Conservation (phyloP, 495 filamentous ascomycete species). For the Glarea lozoyensis region DNA sequence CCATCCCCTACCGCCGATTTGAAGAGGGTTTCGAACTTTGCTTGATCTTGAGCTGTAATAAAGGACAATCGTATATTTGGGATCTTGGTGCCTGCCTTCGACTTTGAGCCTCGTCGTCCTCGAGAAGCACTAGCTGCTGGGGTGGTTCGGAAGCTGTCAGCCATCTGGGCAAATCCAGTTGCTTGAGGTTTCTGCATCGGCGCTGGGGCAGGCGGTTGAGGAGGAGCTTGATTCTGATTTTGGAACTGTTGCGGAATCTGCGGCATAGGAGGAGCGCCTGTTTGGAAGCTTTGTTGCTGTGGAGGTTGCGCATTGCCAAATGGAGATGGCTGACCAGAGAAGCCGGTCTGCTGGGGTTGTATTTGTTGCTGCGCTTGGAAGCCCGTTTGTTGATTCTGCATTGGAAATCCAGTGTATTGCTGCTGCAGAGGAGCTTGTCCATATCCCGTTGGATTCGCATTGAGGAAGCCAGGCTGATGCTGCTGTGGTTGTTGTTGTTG, state of each 20-base stretch:
- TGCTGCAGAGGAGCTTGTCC: conserved; percentile 52
- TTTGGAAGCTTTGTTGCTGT: conserved; percentile 35
- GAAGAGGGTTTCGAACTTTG: conserved; percentile 97
- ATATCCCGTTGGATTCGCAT: conserved; percentile 50
- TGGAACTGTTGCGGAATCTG: conserved; percentile 46
- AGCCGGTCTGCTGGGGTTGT: conserved; percentile 35
- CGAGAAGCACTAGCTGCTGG: conserved; percentile 45
- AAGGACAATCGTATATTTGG: conserved; percentile 95
- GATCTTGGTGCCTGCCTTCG: conserved; percentile 52
- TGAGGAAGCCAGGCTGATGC: conserved; percentile 51
- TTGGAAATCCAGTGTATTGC: conserved; percentile 49
- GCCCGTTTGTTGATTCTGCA: conserved; percentile 37
- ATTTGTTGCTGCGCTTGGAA: conserved; percentile 37
- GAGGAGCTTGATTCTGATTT: conserved; percentile 10
- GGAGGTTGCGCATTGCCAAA: conserved; percentile 32
- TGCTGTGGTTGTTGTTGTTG: conserved; percentile 51
- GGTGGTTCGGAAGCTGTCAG: conserved; percentile 69
- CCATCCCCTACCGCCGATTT: conserved; percentile 87
- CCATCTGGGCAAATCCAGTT: conserved; percentile 72
- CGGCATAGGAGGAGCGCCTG: conserved; percentile 44
- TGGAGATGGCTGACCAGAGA: conserved; percentile 25
- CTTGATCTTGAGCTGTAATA: conserved; percentile 89
- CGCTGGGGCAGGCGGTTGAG: conserved; percentile 31
- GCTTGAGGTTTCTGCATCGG: conserved; percentile 50
- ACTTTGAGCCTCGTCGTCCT: conserved; percentile 29